phyloP scores from a whole-genome alignment of 163 green algal genomes.

The Scenedesmus sp. region DNA sequence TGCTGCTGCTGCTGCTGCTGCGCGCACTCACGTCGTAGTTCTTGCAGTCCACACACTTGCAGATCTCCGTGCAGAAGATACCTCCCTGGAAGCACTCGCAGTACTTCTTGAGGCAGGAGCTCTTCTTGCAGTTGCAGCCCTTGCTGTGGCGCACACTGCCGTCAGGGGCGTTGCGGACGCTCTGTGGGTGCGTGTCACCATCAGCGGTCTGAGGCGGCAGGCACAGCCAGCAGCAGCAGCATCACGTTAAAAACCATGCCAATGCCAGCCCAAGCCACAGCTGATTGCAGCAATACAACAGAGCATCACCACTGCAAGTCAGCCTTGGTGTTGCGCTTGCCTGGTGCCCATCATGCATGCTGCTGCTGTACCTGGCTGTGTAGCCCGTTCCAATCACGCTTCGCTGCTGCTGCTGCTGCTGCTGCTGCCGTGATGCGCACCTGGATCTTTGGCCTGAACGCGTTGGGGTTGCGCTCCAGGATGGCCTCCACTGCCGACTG shows the following conservation, averaged over 20 bases:
- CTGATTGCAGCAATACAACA: background rate
- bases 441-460: conserved; percentile 96
- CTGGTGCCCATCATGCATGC: background rate
- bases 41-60: conserved; percentile 98
- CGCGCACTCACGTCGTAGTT: conserved; percentile 82
- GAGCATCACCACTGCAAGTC: background rate
- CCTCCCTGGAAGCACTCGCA: conserved; percentile 76
- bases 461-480: conserved; percentile 97
- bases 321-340: background rate
- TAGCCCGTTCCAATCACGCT: background rate
- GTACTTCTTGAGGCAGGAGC: conserved; percentile 82
- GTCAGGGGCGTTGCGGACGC: conserved; percentile 37
- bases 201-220: conserved; percentile 38
- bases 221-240: background rate
- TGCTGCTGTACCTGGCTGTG: background rate
- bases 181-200: conserved; percentile 34
- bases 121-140: conserved; percentile 87
- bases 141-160: conserved; percentile 71
- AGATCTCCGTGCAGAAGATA: conserved; percentile 95
- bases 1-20: background rate
- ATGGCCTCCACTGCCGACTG: conserved; percentile 93
- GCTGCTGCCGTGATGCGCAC: background rate
- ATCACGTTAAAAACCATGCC: background rate
- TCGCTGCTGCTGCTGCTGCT: background rate
- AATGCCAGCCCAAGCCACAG: background rate